A percentile compares a stretch with the other conserved stretches of the same genome.
phyloP scores from a whole-genome alignment of 2,329 filamentous ascomycete species.

The Acrodontium crateriforme region DNA sequence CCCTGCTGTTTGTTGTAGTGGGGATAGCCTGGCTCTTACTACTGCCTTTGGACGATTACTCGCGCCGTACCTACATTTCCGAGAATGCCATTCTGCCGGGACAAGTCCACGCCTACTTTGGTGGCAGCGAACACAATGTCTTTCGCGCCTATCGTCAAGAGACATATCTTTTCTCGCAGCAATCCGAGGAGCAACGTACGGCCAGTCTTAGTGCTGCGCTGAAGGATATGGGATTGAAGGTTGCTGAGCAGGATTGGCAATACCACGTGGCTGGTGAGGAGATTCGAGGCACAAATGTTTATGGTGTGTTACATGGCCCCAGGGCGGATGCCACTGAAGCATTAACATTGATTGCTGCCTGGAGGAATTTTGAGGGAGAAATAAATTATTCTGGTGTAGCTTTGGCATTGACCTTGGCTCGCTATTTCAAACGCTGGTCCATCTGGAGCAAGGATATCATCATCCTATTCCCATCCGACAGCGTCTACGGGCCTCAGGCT shows the following conservation, averaged over 20 bases:
- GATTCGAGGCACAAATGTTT: slow-evolving; percentile 75
- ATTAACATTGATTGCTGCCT: slow-evolving; percentile 80
- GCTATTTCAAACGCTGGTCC: slow-evolving; percentile 97
- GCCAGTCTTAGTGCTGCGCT: slow-evolving; percentile 59
- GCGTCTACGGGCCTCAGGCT: slow-evolving; percentile 77
- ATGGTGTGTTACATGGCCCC: slow-evolving; percentile 84
- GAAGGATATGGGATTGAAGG: slow-evolving; percentile 67
- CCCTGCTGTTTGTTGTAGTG: slow-evolving; percentile 67
- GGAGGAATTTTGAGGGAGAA: slow-evolving; percentile 65
- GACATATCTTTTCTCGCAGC: slow-evolving; percentile 47
- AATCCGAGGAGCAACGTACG: slow-evolving; percentile 24
- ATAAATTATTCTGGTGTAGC: slow-evolving; percentile 80
- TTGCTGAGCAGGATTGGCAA: slow-evolving; percentile 74
- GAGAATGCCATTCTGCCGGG: slow-evolving; percentile 92
- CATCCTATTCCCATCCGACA: slow-evolving; percentile 77
- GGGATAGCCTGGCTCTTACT: slow-evolving; percentile 83
- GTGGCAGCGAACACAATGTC: slow-evolving; percentile 88
- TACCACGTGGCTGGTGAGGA: slow-evolving; percentile 65
- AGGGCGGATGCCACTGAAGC: slow-evolving; percentile 94
- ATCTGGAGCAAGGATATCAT: slow-evolving; percentile 99
- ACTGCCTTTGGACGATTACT: slow-evolving; percentile 81
- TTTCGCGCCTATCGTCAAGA: slow-evolving; percentile 84
- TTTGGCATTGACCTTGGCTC: slow-evolving; percentile 69
- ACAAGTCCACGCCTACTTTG: slow-evolving; percentile 96
- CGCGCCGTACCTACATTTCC: slow-evolving; percentile 84